Evolutionary conservation across 108 stramenopile species (phyloP).

Genomic region (Cyclotella kingstonii): DNA sequence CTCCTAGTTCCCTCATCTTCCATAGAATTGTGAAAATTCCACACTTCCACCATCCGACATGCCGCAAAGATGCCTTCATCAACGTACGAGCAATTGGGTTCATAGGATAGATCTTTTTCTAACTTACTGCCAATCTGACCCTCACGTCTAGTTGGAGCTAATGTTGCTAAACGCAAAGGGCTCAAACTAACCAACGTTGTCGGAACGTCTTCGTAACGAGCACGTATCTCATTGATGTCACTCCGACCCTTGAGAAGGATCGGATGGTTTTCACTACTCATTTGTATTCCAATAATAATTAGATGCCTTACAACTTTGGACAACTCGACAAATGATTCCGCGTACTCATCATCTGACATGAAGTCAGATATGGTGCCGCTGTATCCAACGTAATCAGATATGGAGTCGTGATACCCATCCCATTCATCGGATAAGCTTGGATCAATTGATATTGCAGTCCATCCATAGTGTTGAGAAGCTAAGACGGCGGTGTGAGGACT

Average conservation of each 20-base stretch:
- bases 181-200: conserved; percentile 43
- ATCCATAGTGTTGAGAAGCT: conserved; percentile 37
- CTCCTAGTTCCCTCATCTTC: conserved; percentile 20
- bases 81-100: conserved; percentile 42
- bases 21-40: conserved; percentile 45
- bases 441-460: conserved; percentile 38
- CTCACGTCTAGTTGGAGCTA: conserved; percentile 25
- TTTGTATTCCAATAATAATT: conserved; percentile 34
- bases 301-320: conserved; percentile 12
- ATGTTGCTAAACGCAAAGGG: conserved; percentile 33
- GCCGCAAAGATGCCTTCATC: conserved; percentile 40
- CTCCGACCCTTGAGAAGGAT: conserved; percentile 23
- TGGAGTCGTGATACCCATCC: conserved; percentile 37
- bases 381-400: conserved; percentile 27
- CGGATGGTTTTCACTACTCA: conserved; percentile 3
- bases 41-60: conserved; percentile 42
- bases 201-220: conserved; percentile 41
- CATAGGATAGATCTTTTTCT: conserved; percentile 41
- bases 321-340: neutral
- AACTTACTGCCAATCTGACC: conserved; percentile 30
- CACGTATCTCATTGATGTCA: conserved; percentile 43
- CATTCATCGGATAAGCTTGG: conserved; percentile 31
- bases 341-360: conserved; percentile 8
- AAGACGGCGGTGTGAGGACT: conserved; percentile 39
- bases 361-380: conserved; percentile 35